A percentile compares a stretch with the other conserved stretches of the same genome.
phyloP scores from a whole-genome alignment of 805 yeast genomes.

The Kluyveromyces wickerhamii region DNA sequence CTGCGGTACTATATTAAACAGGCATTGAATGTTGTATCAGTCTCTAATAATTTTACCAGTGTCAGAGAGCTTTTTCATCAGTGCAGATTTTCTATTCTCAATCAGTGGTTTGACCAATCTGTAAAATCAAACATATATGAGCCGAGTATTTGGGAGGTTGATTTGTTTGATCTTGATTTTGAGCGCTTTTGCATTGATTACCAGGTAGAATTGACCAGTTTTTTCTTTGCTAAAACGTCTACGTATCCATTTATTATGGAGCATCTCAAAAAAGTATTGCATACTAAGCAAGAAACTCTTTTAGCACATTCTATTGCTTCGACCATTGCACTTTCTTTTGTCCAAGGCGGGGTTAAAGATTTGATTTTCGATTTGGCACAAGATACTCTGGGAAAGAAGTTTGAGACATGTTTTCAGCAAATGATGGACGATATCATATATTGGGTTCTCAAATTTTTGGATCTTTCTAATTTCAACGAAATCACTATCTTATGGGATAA shows the following conservation, averaged over 20 bases:
- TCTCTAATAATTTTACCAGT: conserved; percentile 1
- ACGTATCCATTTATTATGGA: conserved; percentile 9
- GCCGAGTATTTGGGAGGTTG: conserved; percentile 13
- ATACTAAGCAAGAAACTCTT: conserved; percentile 9
- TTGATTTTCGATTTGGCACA: conserved; percentile 9
- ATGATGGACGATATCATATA: conserved; percentile 6
- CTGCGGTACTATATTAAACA: conserved; percentile 15
- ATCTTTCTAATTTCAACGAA: conserved; percentile 3
- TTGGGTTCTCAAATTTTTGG: conserved; percentile 8
- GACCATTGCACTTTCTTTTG: conserved; percentile 15
- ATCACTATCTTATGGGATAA: conserved; percentile 1
- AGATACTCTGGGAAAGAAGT: conserved; percentile 10
- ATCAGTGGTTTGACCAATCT: conserved; percentile 12
- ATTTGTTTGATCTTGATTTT: conserved; percentile 15
- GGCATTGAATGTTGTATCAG: conserved; percentile 9
- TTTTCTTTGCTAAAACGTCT: conserved; percentile 14
- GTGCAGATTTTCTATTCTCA: conserved; percentile 19
- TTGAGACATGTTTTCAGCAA: not conserved
- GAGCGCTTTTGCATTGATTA: conserved; percentile 12
- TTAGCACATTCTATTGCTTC: conserved; percentile 12
- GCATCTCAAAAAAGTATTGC: conserved; percentile 6
- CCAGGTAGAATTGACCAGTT: conserved; percentile 14
- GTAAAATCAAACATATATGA: not conserved
- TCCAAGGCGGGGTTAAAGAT: conserved; percentile 9
- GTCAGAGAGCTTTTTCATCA: conserved; percentile 14